Evolutionary conservation across 768 basidiomycete genomes (phyloP), one percentile per base, ranked within the genome.

Genomic region (Psilocybe subaeruginosa): DNA sequence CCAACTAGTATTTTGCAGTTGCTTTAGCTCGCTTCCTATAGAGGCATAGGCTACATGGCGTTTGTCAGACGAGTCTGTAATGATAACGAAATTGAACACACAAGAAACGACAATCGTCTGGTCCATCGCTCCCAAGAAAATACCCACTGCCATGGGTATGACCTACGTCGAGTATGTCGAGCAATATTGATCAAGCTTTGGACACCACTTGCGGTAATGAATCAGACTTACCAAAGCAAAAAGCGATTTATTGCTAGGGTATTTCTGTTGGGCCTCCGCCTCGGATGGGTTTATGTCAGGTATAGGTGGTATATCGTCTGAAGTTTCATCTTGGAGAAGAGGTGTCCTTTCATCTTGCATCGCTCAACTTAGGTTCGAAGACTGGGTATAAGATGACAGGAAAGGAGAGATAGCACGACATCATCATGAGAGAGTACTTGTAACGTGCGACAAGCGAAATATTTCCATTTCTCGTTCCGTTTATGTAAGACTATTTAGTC

Each of bases 1-100:
- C 86, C 86, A 89, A 63, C 85, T 86, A 0, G 86, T 86, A 58
- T 82, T 87, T 62, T 88, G 84, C 3, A 89, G 77, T 68, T 85
- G 80, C 5, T 86, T 79, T 4, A 89, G 72, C 63, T 88, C 85
- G 66, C 80, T 84, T 27, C 84, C 84, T 58, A 86, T 86, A 0
- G 81, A 73, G 8, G 84, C 82, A 62, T 83, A 85, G 0, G 83
- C 81, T 81, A 57, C 8, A 19, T 8, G 49, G 55, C 27, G 49
- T 60, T 33, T 43, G 23, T 51, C 17, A 49, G n/a, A 48, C 11
- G 7, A 23, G 5, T n/a, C 47, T 47, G 29, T 45, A 11, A 35
- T n/a, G 27, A 54, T 11, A 17, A 23, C 23, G 23, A 23, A 27
- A 29, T 6, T 12, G 55, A 5, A 64, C 73, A 58, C 65, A 79